Evolutionary conservation across 345 rosid genomes (phyloP).

Genomic region (Arabidopsis suecica): DNA sequence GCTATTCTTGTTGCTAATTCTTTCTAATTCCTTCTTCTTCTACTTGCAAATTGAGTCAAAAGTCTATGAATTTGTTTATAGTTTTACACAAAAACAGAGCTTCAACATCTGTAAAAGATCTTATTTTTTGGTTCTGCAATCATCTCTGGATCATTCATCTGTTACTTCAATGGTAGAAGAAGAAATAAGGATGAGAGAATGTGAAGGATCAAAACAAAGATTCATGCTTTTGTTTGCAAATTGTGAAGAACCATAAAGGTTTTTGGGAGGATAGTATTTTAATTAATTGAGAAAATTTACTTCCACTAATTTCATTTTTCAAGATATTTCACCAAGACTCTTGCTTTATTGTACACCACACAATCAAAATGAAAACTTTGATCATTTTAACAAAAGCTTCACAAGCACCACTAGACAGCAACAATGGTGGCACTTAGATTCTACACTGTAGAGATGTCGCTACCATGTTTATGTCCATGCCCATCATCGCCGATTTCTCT

Average conservation of each 20-base stretch:
- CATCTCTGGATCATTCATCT: not conserved
- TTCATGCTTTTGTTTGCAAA: constrained; percentile 19
- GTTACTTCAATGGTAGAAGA: not conserved
- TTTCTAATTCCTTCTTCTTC: constrained; percentile 48
- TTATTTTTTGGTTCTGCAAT: not conserved
- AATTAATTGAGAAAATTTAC: constrained; percentile 15
- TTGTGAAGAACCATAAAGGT: not conserved
- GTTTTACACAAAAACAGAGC: not conserved
- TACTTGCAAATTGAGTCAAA: constrained; percentile 8
- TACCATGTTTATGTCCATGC: constrained; percentile 36
- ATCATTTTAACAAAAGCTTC: constrained; percentile 10
- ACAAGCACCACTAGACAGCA: constrained; percentile 7
- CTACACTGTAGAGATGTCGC: constrained; percentile 31
- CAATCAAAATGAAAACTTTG: constrained; percentile 31
- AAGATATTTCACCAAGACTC: constrained; percentile 15
- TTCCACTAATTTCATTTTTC: constrained; percentile 18
- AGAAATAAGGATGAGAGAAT: not conserved
- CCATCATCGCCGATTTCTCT: constrained; percentile 32
- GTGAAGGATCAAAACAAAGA: not conserved
- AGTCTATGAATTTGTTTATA: constrained; percentile 15
- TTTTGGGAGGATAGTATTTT: not conserved
- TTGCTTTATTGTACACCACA: constrained; percentile 43
- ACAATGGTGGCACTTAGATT: constrained; percentile 39
- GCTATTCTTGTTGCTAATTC: constrained; percentile 88
- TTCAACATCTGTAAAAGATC: not conserved